phyloP scores from a whole-genome alignment of 495 filamentous ascomycete species.

The Tuber calosporum region DNA sequence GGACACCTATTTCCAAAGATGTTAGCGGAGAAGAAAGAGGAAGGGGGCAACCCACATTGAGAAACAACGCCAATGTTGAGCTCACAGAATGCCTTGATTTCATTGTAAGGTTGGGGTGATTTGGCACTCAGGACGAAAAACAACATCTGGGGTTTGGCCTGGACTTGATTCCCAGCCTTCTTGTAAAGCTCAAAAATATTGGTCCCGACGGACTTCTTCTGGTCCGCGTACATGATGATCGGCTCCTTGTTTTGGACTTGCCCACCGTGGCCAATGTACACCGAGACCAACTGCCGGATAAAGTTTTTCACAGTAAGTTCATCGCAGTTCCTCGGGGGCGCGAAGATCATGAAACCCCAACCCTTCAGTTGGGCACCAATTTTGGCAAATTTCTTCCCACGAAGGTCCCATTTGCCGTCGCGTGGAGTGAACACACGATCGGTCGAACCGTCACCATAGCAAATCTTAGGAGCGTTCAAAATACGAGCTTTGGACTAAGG shows the following conservation, averaged over 20 bases:
- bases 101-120: conserved; percentile 59
- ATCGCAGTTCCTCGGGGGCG: conserved; percentile 30
- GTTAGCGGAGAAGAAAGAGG: neutral
- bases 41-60: conserved; percentile 48
- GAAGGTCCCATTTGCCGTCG: conserved; percentile 76
- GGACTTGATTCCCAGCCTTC: conserved; percentile 46
- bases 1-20: conserved; percentile 46
- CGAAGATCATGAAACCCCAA: conserved; percentile 64
- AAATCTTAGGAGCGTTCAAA: conserved; percentile 60
- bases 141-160: conserved; percentile 55
- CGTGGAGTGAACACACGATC: conserved; percentile 19
- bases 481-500: conserved; percentile 58
- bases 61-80: conserved; percentile 70
- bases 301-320: conserved; percentile 52
- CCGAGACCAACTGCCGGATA: conserved; percentile 52
- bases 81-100: conserved; percentile 76
- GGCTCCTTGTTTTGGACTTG: conserved; percentile 45
- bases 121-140: conserved; percentile 67
- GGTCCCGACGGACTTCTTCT: conserved; percentile 44
- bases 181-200: conserved; percentile 53
- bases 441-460: conserved; percentile 50
- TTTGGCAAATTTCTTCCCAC: conserved; percentile 70
- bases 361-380: conserved; percentile 49
- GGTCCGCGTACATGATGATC: conserved; percentile 40
- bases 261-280: conserved; percentile 68